Conservation (phyloP, 306 rosid genomes). For the Rubus parviflorus region DNA sequence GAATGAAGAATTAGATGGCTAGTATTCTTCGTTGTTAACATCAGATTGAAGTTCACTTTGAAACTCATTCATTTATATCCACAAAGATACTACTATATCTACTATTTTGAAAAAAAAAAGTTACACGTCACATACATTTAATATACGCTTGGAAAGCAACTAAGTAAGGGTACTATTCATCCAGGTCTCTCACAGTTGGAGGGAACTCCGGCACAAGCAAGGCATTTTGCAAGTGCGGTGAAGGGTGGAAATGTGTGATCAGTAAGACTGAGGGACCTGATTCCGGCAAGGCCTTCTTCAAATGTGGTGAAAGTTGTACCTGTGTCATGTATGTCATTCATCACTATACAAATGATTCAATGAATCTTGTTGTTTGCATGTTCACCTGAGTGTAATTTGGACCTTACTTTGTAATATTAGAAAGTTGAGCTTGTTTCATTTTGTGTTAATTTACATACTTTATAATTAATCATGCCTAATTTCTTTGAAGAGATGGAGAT, state of each 20-base stretch:
- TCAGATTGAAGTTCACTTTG: too few species aligned
- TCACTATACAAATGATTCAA: neutral
- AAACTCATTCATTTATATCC: too few species aligned
- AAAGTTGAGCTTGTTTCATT: neutral
- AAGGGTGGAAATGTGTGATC: constrained; percentile 50
- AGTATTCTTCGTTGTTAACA: too few species aligned
- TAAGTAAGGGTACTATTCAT: neutral
- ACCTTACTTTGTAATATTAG: neutral
- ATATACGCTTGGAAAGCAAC: neutral
- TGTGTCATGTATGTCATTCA: constrained; percentile 30
- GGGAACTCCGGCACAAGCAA: constrained; percentile 23
- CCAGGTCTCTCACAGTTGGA: constrained; percentile 20
- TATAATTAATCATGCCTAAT: neutral
- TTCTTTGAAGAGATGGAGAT: constrained; percentile 29
- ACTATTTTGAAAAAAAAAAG: too few species aligned
- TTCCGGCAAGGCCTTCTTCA: constrained; percentile 43
- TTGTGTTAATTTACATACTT: too few species aligned
- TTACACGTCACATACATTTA: too few species aligned
- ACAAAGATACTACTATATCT: too few species aligned
- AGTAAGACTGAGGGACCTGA: constrained; percentile 46
- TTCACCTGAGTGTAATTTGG: neutral
- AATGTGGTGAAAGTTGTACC: constrained; percentile 44
- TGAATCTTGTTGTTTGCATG: neutral
- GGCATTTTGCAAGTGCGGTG: constrained; percentile 35
- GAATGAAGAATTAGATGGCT: too few species aligned